Base-by-base conservation (phyloP, 1,284 basidiomycete genomes). In the Apiotrichum sp. region DNA sequence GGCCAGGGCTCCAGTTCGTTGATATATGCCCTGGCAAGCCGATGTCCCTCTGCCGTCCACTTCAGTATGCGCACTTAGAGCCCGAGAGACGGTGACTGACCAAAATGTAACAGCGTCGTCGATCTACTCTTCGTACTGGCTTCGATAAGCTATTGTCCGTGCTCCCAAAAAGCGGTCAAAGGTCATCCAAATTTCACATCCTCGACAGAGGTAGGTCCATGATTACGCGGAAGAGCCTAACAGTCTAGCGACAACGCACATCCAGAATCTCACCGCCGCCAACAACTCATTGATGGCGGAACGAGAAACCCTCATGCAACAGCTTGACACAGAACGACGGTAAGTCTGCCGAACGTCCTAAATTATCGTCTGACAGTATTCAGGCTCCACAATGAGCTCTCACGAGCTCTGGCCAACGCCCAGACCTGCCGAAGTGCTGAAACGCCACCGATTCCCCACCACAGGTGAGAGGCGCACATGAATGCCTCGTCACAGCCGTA, bases 51-150 rank as follows among this genome's bases (percentile, higher is more conserved):
- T 22, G 22, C 22, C 22, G 22, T 22, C 22, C 22, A 22, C 22
- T 22, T 22, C 22, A 22, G 22, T 22, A 22, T 22, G 22, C 22
- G 22, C 22, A 22, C 22, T 22, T 22, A 22, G 22, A 22, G 22
- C 22, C 22, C 22, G 22, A 22, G 22, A 22, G 22, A 22, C 22
- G 22, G 22, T 22, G 22, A 22, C 22, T 22, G 22, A 22, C 22
- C 22, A 22, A 22, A 22, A 22, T 22, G 32, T 86, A 87, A 78
- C 87, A 93, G 80, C 81, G 88, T 65, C 82, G 88, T 66, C 84
- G 89, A 48, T 87, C 92, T 67, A 88, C 91, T 77, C 85, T 92
- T 66, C 80, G 88, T 55, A 87, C 90, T 58, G 89, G 89, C 56
- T 93, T 92, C 77, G 82, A 85, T 67, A 81, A 86, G 56, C 84